Conservation (phyloP, 2,329 filamentous ascomycete genomes). For the Dactylellina parvicollis region DNA sequence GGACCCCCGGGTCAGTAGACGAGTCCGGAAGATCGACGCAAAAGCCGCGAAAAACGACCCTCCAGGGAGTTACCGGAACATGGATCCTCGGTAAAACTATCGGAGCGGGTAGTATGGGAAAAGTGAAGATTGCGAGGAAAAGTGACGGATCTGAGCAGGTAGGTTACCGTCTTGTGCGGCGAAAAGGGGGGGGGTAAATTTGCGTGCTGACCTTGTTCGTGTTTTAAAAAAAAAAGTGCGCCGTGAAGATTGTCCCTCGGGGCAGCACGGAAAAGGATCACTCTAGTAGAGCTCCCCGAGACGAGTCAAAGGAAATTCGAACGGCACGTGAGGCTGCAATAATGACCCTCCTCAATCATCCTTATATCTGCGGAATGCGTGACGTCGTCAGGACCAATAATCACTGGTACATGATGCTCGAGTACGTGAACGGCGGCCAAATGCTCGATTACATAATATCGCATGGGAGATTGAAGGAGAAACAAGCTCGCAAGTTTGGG, state of each 20-base stretch:
- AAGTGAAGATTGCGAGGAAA: slow-evolving; percentile 86
- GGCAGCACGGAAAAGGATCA: slow-evolving; percentile 49
- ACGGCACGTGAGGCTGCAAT: slow-evolving; percentile 99
- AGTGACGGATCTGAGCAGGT: slow-evolving; percentile 51
- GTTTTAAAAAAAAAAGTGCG: slow-evolving; percentile 25
- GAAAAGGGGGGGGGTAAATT: too few species aligned
- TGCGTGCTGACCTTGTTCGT: not conserved
- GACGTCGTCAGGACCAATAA: slow-evolving; percentile 89
- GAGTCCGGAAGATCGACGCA: slow-evolving; percentile 59
- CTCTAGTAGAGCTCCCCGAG: slow-evolving; percentile 45
- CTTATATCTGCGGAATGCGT: slow-evolving; percentile 98
- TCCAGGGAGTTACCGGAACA: slow-evolving; percentile 78
- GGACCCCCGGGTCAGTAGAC: slow-evolving; percentile 32
- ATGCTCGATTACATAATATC: slow-evolving; percentile 98
- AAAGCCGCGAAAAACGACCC: slow-evolving; percentile 75
- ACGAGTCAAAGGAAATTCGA: slow-evolving; percentile 92
- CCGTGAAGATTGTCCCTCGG: slow-evolving; percentile 47
- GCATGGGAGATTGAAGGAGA: slow-evolving; percentile 88
- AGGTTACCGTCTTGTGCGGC: slow-evolving; percentile 70
- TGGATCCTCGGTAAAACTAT: slow-evolving; percentile 91
- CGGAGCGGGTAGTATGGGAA: slow-evolving; percentile 96
- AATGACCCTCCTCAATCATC: slow-evolving; percentile 90
- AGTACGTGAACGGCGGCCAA: slow-evolving; percentile 96
- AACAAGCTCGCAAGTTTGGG: slow-evolving; percentile 93
- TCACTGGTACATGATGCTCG: slow-evolving; percentile 99